A percentile compares a stretch with the other conserved stretches of the same genome.
phyloP scores from a whole-genome alignment of 2,329 filamentous ascomycete species.

The Aspergillus glaucus region DNA sequence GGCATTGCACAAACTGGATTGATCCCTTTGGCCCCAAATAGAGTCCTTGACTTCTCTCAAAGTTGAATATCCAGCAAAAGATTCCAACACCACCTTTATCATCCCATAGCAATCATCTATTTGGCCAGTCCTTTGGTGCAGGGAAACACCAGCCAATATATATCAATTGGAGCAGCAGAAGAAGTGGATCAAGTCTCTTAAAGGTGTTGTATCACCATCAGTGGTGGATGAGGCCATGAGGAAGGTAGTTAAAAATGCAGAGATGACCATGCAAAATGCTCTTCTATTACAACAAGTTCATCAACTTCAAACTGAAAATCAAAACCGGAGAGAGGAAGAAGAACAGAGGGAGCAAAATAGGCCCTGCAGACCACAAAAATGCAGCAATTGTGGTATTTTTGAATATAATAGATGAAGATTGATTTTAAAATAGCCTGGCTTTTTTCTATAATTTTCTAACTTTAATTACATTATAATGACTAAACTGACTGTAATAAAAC shows the following conservation, averaged over 20 bases:
- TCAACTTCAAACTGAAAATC: not conserved
- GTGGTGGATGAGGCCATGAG: not conserved
- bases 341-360: not conserved
- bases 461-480: too few species aligned
- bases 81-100: not conserved
- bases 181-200: constrained; percentile 2
- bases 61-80: not conserved
- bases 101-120: not conserved
- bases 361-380: not conserved
- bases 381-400: not conserved
- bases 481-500: too few species aligned
- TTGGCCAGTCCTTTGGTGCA: not conserved
- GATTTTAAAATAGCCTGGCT: too few species aligned
- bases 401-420: not conserved
- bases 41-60: not conserved
- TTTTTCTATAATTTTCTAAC: too few species aligned
- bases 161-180: not conserved
- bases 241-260: not conserved
- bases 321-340: constrained; percentile 2
- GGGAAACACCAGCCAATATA: not conserved
- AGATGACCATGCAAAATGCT: not conserved
- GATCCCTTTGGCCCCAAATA: not conserved
- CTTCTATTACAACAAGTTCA: not conserved
- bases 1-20: constrained; percentile 1
- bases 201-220: not conserved